Conservation (phyloP, 2,329 filamentous ascomycete species). For the Fusarium pseudograminearum region DNA sequence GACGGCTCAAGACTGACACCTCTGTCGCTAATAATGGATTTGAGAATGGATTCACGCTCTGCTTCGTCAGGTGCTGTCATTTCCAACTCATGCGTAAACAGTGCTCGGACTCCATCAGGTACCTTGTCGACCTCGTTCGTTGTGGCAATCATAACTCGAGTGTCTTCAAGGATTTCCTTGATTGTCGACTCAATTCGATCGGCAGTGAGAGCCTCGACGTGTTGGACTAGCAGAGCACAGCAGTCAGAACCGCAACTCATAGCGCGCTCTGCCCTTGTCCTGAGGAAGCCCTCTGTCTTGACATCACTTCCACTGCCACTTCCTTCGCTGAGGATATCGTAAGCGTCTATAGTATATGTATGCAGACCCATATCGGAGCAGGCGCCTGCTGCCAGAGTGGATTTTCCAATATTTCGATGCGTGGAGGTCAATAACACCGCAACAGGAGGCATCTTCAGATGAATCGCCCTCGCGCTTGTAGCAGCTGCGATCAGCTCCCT, state of each 20-base stretch:
- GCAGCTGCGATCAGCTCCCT: constrained; percentile 89
- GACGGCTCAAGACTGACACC: constrained; percentile 83
- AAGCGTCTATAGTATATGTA: constrained; percentile 88
- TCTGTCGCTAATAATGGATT: constrained; percentile 79
- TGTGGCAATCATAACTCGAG: constrained; percentile 88
- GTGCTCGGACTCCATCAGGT: constrained; percentile 85
- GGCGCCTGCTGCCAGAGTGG: constrained; percentile 79
- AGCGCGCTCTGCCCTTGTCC: constrained; percentile 87
- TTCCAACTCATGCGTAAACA: constrained; percentile 96
- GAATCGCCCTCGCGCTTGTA: constrained; percentile 87
- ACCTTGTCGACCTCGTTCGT: constrained; percentile 96
- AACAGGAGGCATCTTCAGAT: constrained; percentile 87
- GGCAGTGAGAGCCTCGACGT: constrained; percentile 90
- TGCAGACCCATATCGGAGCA: constrained; percentile 92
- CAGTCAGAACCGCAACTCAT: constrained; percentile 87
- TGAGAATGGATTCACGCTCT: constrained; percentile 89
- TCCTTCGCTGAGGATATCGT: constrained; percentile 94
- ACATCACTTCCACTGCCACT: constrained; percentile 85
- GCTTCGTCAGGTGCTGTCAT: constrained; percentile 92
- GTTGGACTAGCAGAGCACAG: constrained; percentile 86
- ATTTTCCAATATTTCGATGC: constrained; percentile 92
- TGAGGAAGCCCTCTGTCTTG: constrained; percentile 91
- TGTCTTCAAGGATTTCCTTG: constrained; percentile 83
- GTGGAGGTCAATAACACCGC: constrained; percentile 91
- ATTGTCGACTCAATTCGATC: constrained; percentile 90